Evolutionary conservation across 2,329 filamentous ascomycete species (phyloP).

Genomic region (Trichophyton rubrum): DNA sequence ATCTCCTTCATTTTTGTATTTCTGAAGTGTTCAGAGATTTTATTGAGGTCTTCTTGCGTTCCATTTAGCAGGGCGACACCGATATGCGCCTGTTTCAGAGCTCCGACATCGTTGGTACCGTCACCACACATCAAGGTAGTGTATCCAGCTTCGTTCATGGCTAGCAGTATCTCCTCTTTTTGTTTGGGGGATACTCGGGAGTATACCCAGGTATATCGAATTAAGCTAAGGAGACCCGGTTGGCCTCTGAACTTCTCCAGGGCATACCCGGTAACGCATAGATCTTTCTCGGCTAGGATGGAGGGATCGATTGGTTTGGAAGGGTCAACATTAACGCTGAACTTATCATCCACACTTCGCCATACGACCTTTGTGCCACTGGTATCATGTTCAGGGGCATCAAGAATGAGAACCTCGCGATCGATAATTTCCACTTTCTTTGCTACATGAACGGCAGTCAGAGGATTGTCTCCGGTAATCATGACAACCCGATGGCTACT

Average conservation of each 20-base stretch:
- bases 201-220: conserved; percentile 93
- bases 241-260: conserved; percentile 79
- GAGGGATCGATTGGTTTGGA: conserved; percentile 65
- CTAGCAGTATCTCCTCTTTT: conserved; percentile 96
- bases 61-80: conserved; percentile 94
- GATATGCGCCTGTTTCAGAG: conserved; percentile 94
- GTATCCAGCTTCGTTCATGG: conserved; percentile 91
- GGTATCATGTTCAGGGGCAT: conserved; percentile 81
- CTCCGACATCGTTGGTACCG: conserved; percentile 95
- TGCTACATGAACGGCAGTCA: conserved; percentile 92
- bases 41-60: conserved; percentile 76
- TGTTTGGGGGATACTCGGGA: conserved; percentile 96
- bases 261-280: conserved; percentile 92
- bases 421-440: conserved; percentile 95
- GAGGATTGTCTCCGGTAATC: conserved; percentile 97
- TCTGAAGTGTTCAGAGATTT: conserved; percentile 83
- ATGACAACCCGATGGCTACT: conserved; percentile 97
- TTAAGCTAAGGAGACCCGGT: conserved; percentile 58
- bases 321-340: conserved; percentile 74
- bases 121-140: conserved; percentile 98
- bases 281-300: conserved; percentile 74
- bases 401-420: conserved; percentile 83
- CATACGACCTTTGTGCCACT: conserved; percentile 74
- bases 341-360: conserved; percentile 87
- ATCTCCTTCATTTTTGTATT: conserved; percentile 98